Evolutionary conservation across 2,329 filamentous ascomycete genomes (phyloP).

Genomic region (Clarireedia paspali): DNA sequence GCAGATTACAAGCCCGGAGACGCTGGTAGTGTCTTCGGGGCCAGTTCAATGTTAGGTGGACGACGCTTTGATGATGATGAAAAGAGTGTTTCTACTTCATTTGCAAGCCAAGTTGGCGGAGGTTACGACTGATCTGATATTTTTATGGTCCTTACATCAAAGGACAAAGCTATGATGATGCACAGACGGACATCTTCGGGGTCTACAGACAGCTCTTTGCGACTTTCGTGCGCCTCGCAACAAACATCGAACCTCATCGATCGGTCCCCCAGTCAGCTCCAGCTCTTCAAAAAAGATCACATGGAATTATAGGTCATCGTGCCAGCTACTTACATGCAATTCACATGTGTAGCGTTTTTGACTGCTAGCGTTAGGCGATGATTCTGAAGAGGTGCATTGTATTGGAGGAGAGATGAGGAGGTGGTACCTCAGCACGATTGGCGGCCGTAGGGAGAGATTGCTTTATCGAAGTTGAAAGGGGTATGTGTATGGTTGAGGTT

Average conservation of each 20-base stretch:
- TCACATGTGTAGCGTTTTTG: conserved; percentile 2
- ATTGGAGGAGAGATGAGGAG: conserved; percentile 1
- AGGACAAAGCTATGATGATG: conserved; percentile 3
- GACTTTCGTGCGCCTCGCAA: conserved; percentile 6
- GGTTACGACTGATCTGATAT: conserved; percentile 30
- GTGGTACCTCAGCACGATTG: conserved; percentile 6
- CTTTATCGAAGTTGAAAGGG: neutral
- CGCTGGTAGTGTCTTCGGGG: conserved; percentile 58
- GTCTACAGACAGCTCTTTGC: conserved; percentile 8
- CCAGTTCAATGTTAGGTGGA: conserved; percentile 40
- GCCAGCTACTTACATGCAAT: too few species aligned
- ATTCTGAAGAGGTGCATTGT: neutral
- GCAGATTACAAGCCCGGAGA: conserved; percentile 46
- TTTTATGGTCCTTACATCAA: conserved; percentile 4
- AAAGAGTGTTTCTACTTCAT: conserved; percentile 91
- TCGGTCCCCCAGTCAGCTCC: neutral
- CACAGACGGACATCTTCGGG: conserved; percentile 4
- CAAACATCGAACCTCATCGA: conserved; percentile 11
- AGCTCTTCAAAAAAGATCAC: too few species aligned
- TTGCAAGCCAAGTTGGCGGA: conserved; percentile 82
- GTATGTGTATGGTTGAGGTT: neutral
- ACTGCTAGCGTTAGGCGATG: conserved; percentile 1
- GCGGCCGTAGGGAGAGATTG: conserved; percentile 1
- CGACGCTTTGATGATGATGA: conserved; percentile 75
- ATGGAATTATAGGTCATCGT: too few species aligned